A percentile compares a stretch with the other conserved stretches of the same genome.
These are phyloP conservation scores for Wickerhamiella sergipiensis DNA, from an alignment of 805 yeast species.

Conservation along the genomic window DNA sequence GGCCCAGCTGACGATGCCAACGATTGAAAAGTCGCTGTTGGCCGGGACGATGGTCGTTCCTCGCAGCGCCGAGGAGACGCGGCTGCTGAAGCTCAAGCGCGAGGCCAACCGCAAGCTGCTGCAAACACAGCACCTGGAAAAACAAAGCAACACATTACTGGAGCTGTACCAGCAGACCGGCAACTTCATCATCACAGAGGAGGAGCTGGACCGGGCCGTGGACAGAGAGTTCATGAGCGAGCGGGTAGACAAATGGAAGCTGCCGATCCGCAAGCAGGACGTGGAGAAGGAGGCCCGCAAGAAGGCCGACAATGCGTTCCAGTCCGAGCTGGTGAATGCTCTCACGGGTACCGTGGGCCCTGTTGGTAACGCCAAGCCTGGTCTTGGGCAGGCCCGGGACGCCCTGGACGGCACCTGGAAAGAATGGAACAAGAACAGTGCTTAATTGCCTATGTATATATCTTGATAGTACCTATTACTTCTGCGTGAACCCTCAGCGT, in stretches of 20 bases:
- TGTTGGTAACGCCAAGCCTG: constrained; percentile 18
- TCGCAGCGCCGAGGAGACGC: constrained; percentile 59
- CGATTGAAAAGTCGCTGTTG: constrained; percentile 43
- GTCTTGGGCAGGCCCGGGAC: constrained; percentile 21
- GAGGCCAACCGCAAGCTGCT: constrained; percentile 47
- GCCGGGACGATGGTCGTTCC: constrained; percentile 57
- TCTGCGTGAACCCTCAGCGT: too few species aligned
- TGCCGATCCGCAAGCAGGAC: background rate
- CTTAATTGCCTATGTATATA: background rate
- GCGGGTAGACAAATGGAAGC: background rate
- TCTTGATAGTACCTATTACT: background rate
- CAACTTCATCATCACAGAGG: constrained; percentile 60
- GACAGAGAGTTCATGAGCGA: constrained; percentile 34
- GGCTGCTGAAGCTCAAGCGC: constrained; percentile 43
- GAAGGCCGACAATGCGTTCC: background rate
- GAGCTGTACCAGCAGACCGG: constrained; percentile 60
- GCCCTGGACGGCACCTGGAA: constrained; percentile 5
- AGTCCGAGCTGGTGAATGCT: background rate
- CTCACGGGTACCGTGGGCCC: constrained; percentile 8
- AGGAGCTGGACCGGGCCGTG: constrained; percentile 43
- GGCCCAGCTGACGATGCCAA: constrained; percentile 58
- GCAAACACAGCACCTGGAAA: constrained; percentile 39
- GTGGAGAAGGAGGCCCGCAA: background rate
- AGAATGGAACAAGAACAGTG: background rate
- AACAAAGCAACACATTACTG: constrained; percentile 43